These are phyloP conservation scores for Daldinia eschscholtzii DNA, from an alignment of 2,329 filamentous ascomycete species.

Conservation along the genomic window DNA sequence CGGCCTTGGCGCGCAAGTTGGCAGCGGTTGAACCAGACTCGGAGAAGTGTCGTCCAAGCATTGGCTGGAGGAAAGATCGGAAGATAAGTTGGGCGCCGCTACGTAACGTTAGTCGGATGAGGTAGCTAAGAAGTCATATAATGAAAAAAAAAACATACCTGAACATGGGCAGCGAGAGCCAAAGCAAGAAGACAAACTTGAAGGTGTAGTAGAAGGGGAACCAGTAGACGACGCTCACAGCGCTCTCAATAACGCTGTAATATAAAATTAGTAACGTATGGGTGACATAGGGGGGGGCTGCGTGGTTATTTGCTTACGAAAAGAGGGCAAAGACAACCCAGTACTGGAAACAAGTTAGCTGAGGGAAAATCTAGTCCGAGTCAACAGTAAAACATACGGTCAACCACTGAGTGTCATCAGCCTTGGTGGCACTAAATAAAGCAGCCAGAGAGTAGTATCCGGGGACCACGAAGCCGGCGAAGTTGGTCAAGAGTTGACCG, in stretches of 20 bases:
- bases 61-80: constrained; percentile 92
- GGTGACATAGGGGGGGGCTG: constrained; percentile 6
- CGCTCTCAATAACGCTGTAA: constrained; percentile 79
- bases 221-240: constrained; percentile 89
- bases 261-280: constrained; percentile 29
- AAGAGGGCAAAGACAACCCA: constrained; percentile 89
- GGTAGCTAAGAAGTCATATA: not conserved
- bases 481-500: constrained; percentile 87
- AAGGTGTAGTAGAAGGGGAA: constrained; percentile 99
- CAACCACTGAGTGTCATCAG: constrained; percentile 85
- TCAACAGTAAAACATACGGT: constrained; percentile 65
- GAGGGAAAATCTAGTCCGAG: constrained; percentile 23
- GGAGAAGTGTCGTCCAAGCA: constrained; percentile 92
- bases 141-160: constrained; percentile 69
- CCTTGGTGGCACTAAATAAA: constrained; percentile 77
- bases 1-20: constrained; percentile 89
- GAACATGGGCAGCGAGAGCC: constrained; percentile 96
- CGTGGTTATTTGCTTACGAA: constrained; percentile 63
- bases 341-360: constrained; percentile 69
- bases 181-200: constrained; percentile 98
- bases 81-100: constrained; percentile 97
- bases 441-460: constrained; percentile 87
- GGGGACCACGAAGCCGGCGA: constrained; percentile 85
- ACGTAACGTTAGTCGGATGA: constrained; percentile 43
- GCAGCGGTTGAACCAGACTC: constrained; percentile 78